Base-by-base conservation (phyloP, 1,284 basidiomycete species). In the Ganoderma lingzhi region DNA sequence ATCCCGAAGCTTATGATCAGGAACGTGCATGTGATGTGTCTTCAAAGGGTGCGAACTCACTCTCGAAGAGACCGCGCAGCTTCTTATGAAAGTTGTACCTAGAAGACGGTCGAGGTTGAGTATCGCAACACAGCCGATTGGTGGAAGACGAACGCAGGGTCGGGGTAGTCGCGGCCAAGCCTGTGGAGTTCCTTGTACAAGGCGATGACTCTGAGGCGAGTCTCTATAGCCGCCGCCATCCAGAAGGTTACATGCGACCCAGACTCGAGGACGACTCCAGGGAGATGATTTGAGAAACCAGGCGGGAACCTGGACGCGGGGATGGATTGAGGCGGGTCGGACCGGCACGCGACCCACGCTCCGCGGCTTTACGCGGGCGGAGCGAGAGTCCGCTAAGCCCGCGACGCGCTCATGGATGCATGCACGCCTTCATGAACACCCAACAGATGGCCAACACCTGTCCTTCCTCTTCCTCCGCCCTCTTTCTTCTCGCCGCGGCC, bases 111-210 rank as follows among this genome's bases (percentile, higher is more conserved):
- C 63, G 41, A 70, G 3, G 17, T n/a, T 63, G 10, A 61, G 63
- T 45, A 6, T 30, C 35, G 6, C 15, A 19, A 32, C 60, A 28
- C n/a, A 3, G 3, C 30, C 5, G 4, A 28, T 44, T 68, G 64
- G 67, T 61, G 65, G 64, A 10, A 23, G 70, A 85, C 90, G 77
- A 74, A 94, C 93, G 86, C 85, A 59, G 92, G 88, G 75, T 94
- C 92, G 41, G 90, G 91, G 74, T 94, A 94, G 65, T 94, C 92
- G 65, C 90, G 86, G 5, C 93, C 93, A 1, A 95, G 85, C 65
- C 91, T 85, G 73, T 91, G 89, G 10, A 95, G 84, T 75, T 94
- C 92, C 77, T 94, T 94, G 82, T 94, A 94, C 28, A 94, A 81
- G 0, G 88, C 84, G 5, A 93, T 80, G 2, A 88, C 92, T 44